A percentile compares a stretch with the other conserved stretches of the same genome.
Conservation (phyloP, 139 green algal species). For the Chlamydomonas asymmetrica region DNA sequence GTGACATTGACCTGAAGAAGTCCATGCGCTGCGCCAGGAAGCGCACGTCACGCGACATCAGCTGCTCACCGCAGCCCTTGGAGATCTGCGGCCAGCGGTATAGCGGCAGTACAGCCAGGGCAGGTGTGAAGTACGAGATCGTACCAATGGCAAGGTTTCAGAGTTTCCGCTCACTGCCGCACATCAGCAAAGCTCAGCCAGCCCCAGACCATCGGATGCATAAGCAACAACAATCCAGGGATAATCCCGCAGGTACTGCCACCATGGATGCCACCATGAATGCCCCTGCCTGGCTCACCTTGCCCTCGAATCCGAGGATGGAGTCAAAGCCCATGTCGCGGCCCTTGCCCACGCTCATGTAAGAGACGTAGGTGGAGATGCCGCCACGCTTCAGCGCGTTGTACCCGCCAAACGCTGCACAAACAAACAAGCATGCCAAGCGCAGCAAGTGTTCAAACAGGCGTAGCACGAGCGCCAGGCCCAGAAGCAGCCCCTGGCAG, state of each 20-base stretch:
- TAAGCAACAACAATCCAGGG: no score
- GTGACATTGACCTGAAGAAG: slow-evolving; percentile 82
- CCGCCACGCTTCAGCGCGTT: slow-evolving; percentile 76
- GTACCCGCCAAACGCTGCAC: slow-evolving; percentile 55
- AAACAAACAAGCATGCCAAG: background rate
- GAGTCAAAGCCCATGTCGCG: slow-evolving; percentile 87
- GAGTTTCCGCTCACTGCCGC: no score
- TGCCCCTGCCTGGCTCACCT: slow-evolving; percentile 52
- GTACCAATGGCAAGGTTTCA: no score
- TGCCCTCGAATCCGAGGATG: slow-evolving; percentile 85
- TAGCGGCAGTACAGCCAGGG: no score
- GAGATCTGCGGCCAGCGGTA: slow-evolving; percentile 20
- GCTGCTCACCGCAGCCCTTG: slow-evolving; percentile 77
- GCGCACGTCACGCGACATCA: slow-evolving; percentile 68
- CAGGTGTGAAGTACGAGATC: no score
- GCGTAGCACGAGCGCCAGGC: no score
- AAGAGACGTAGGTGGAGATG: slow-evolving; percentile 78
- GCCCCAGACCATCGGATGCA: no score
- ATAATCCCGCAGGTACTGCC: no score
- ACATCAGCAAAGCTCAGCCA: no score
- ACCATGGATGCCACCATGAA: no score
- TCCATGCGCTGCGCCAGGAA: slow-evolving; percentile 65
- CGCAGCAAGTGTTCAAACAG: background rate
- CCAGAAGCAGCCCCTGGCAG: no score
- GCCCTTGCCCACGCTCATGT: slow-evolving; percentile 82